phyloP scores from a whole-genome alignment of 495 filamentous ascomycete species.

The Talaromyces borbonicus region DNA sequence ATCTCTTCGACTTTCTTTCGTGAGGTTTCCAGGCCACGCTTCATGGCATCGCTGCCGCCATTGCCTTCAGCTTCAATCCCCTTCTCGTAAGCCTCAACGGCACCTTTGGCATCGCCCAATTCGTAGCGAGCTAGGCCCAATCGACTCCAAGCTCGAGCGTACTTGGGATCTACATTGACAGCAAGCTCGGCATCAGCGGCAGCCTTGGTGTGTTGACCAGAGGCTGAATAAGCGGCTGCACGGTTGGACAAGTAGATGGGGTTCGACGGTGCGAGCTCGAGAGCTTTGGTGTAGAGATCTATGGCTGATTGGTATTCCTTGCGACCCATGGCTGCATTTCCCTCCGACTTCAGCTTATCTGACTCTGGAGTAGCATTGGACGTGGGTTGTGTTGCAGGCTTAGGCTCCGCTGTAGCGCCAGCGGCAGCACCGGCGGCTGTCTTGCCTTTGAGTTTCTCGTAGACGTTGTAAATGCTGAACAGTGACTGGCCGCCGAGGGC shows the following conservation, averaged over 20 bases:
- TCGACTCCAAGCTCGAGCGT: conserved; percentile 92
- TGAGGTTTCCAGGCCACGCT: conserved; percentile 87
- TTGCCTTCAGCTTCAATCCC: conserved; percentile 92
- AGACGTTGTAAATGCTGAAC: conserved; percentile 82
- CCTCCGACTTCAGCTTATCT: conserved; percentile 79
- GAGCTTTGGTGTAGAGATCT: conserved; percentile 73
- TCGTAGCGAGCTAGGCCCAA: conserved; percentile 86
- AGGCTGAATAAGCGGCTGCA: conserved; percentile 78
- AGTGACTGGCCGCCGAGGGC: conserved; percentile 80
- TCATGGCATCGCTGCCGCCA: conserved; percentile 75
- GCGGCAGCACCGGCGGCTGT: conserved; percentile 27
- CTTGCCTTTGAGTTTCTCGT: conserved; percentile 84
- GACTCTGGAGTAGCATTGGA: conserved; percentile 45
- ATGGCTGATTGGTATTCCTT: conserved; percentile 81
- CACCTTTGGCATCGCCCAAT: conserved; percentile 76
- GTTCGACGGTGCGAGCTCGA: conserved; percentile 71
- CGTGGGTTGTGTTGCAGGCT: conserved; percentile 18
- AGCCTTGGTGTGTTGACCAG: conserved; percentile 70
- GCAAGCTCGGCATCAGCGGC: conserved; percentile 81
- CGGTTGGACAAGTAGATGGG: conserved; percentile 97
- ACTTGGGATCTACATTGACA: conserved; percentile 73
- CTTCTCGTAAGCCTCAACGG: conserved; percentile 88
- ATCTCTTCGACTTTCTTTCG: conserved; percentile 70
- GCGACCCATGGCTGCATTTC: conserved; percentile 85
- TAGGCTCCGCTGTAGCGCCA: conserved; percentile 15